Percentiles rank a stretch among this genome's conserved stretches.
Evolutionary conservation across 129 eudicot species (phyloP).

Genomic region (Flaveria sonorensis): DNA sequence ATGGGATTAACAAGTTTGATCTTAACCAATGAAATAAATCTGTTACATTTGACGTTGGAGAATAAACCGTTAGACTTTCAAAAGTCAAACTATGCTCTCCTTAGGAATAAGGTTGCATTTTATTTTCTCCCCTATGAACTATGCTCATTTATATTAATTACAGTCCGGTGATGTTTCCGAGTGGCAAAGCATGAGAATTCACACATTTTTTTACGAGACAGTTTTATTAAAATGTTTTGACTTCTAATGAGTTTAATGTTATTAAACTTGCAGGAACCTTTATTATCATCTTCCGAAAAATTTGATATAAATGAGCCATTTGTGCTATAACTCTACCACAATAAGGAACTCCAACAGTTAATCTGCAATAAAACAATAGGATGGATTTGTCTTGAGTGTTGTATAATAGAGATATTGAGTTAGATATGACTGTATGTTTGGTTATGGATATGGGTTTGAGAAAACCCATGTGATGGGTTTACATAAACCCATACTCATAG

Average conservation of each 20-base stretch:
- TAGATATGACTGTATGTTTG: neutral
- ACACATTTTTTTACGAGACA: neutral
- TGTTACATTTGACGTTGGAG: conserved; percentile 1
- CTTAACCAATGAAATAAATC: neutral
- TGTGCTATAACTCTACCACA: conserved; percentile 21
- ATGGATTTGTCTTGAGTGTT: neutral
- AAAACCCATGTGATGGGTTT: neutral
- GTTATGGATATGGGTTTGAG: neutral
- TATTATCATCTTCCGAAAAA: conserved; percentile 52
- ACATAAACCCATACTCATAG: neutral
- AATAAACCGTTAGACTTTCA: neutral
- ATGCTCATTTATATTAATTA: neutral
- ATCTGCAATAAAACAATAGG: conserved; percentile 4
- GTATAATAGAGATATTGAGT: neutral
- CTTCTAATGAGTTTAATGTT: neutral
- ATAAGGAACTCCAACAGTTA: neutral
- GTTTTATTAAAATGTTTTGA: neutral
- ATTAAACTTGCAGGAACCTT: conserved; percentile 52
- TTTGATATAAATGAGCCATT: conserved; percentile 44
- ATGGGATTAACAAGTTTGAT: neutral
- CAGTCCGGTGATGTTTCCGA: neutral
- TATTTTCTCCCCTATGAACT: no score
- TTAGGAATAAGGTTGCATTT: neutral
- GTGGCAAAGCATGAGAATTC: neutral
- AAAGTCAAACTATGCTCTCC: conserved; percentile 9